A percentile compares a stretch with the other conserved stretches of the same genome.
phyloP scores from a whole-genome alignment of 176 grass and related monocot genomes.

The Oryza nivara region DNA sequence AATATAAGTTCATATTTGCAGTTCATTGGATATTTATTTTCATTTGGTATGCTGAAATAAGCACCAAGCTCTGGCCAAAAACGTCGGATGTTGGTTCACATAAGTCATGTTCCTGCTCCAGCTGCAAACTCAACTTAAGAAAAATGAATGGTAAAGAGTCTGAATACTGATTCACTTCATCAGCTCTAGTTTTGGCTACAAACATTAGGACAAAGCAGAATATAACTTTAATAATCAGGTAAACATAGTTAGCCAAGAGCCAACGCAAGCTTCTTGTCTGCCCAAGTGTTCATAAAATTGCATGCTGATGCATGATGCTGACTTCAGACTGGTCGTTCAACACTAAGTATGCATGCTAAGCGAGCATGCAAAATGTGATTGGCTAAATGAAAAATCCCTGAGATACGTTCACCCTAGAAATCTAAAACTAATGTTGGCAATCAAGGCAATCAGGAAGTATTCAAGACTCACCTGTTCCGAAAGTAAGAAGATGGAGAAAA shows the following conservation, averaged over 20 bases:
- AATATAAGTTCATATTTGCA: background rate
- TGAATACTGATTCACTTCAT: background rate
- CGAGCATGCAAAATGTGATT: background rate
- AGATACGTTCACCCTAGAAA: background rate
- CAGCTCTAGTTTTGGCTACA: background rate
- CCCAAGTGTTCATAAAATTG: background rate
- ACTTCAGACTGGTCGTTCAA: background rate
- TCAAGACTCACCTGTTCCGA: constrained; percentile 70
- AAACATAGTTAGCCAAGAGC: constrained; percentile 2
- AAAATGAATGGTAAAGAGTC: background rate
- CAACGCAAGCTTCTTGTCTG: background rate
- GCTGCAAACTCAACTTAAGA: constrained; percentile 10
- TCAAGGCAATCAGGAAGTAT: constrained; percentile 22
- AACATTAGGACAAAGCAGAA: constrained; percentile 17
- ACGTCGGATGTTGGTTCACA: background rate
- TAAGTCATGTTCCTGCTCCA: constrained; percentile 22
- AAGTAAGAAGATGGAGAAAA: constrained; percentile 80
- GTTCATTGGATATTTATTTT: background rate
- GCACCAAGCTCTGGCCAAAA: background rate
- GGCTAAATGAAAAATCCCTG: background rate
- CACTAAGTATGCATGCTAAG: background rate
- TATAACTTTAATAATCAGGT: background rate
- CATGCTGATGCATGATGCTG: background rate
- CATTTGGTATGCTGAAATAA: constrained; percentile 21
- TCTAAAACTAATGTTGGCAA: background rate